Evolutionary conservation across 2,329 filamentous ascomycete genomes (phyloP).

Genomic region (Aureobasidium mangrovei): DNA sequence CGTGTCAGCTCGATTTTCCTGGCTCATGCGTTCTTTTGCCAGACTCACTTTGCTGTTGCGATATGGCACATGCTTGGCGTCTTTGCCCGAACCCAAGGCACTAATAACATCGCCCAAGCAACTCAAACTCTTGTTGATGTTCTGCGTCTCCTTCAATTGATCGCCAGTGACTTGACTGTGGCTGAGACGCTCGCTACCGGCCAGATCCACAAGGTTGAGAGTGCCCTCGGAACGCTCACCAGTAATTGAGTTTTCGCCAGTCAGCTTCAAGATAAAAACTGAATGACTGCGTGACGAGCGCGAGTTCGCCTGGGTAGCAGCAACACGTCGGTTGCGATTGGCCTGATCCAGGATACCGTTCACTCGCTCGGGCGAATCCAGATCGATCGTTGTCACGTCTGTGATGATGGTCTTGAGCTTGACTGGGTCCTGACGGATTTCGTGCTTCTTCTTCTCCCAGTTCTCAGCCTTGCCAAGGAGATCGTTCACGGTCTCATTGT

Average conservation of each 20-base stretch:
- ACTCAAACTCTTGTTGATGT: slow-evolving; percentile 90
- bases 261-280: slow-evolving; percentile 77
- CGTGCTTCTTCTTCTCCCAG: slow-evolving; percentile 72
- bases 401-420: slow-evolving; percentile 75
- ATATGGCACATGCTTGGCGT: slow-evolving; percentile 72
- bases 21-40: background rate
- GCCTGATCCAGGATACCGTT: slow-evolving; percentile 72
- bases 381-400: slow-evolving; percentile 65
- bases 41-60: slow-evolving; percentile 77
- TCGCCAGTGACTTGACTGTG: slow-evolving; percentile 81
- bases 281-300: slow-evolving; percentile 90
- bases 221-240: slow-evolving; percentile 84
- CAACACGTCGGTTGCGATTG: slow-evolving; percentile 78
- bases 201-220: slow-evolving; percentile 90
- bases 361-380: slow-evolving; percentile 73
- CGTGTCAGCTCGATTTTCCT: background rate
- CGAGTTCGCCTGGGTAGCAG: slow-evolving; percentile 95
- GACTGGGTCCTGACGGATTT: slow-evolving; percentile 76
- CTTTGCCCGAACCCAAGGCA: slow-evolving; percentile 74
- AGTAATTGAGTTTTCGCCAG: slow-evolving; percentile 60
- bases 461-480: slow-evolving; percentile 64
- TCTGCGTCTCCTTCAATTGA: slow-evolving; percentile 85
- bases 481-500: slow-evolving; percentile 95
- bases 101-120: slow-evolving; percentile 92
- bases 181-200: slow-evolving; percentile 83